Percentiles rank a stretch among this genome's conserved stretches.
Evolutionary conservation across 495 filamentous ascomycete genomes (phyloP).

Genomic region (Podospora fimiseda): DNA sequence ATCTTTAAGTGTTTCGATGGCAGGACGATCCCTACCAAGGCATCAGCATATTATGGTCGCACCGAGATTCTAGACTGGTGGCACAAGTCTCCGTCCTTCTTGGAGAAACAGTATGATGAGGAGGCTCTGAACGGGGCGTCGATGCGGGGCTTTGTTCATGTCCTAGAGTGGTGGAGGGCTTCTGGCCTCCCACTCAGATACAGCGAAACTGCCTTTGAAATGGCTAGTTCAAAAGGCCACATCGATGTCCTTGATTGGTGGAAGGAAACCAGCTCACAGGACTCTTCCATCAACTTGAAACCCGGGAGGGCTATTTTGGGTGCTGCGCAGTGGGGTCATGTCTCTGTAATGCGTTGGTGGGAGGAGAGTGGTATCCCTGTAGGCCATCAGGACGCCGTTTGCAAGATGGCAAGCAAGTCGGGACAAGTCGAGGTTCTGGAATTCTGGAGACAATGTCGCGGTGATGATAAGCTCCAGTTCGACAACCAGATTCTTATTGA

Average conservation of each 20-base stretch:
- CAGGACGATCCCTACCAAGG: slow-evolving; percentile 75
- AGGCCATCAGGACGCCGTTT: slow-evolving; percentile 66
- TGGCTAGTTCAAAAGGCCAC: slow-evolving; percentile 75
- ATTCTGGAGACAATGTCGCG: slow-evolving; percentile 70
- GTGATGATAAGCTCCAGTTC: slow-evolving; percentile 75
- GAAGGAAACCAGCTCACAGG: slow-evolving; percentile 53
- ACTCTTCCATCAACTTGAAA: slow-evolving; percentile 49
- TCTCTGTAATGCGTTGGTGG: slow-evolving; percentile 74
- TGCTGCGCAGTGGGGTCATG: slow-evolving; percentile 71
- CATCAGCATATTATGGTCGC: slow-evolving; percentile 78
- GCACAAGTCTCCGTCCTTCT: slow-evolving; percentile 57
- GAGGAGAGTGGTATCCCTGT: slow-evolving; percentile 67
- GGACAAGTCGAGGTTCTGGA: slow-evolving; percentile 83
- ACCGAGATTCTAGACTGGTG: slow-evolving; percentile 85
- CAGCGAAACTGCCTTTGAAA: slow-evolving; percentile 77
- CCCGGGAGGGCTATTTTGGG: slow-evolving; percentile 73
- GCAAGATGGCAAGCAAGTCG: slow-evolving; percentile 74
- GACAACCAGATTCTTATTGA: slow-evolving; percentile 85
- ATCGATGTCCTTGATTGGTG: slow-evolving; percentile 88
- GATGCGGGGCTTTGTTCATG: slow-evolving; percentile 70
- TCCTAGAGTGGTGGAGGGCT: slow-evolving; percentile 85
- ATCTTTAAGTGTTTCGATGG: slow-evolving; percentile 79
- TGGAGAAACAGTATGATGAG: slow-evolving; percentile 64
- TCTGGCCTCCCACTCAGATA: slow-evolving; percentile 77
- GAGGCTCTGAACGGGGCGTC: slow-evolving; percentile 86